Percentiles rank a stretch among this genome's conserved stretches.
Evolutionary conservation across 2,329 filamentous ascomycete species (phyloP).

Genomic region (Thielaviopsis musarum): DNA sequence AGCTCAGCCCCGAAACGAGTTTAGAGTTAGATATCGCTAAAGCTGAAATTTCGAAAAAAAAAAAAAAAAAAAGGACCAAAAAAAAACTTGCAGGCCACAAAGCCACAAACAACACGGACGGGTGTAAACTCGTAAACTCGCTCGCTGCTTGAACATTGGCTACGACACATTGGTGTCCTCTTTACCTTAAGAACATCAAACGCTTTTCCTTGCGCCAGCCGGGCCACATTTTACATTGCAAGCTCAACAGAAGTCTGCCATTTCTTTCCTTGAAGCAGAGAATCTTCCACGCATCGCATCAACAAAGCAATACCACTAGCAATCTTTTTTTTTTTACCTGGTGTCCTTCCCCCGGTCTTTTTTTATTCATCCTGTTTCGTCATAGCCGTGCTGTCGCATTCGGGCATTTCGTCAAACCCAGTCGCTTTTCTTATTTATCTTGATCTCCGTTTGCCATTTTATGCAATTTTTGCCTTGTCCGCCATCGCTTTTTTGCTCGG

Average conservation of each 20-base stretch:
- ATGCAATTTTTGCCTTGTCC: neutral
- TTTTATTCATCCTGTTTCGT: neutral
- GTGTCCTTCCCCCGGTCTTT: too few species aligned
- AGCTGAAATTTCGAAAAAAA: neutral
- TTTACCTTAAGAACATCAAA: too few species aligned
- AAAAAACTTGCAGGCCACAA: neutral
- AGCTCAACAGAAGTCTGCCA: neutral
- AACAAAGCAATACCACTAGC: too few species aligned
- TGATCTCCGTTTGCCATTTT: neutral
- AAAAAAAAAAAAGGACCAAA: neutral
- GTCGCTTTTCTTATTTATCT: neutral
- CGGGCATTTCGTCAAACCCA: neutral
- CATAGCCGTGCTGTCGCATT: neutral
- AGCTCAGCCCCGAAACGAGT: neutral
- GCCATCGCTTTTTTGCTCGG: neutral
- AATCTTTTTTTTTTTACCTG: neutral
- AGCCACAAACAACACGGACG: neutral
- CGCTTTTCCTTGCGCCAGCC: too few species aligned
- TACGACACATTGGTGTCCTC: neutral
- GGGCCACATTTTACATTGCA: neutral
- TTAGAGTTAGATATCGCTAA: neutral
- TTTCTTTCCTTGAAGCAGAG: neutral
- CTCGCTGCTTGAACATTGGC: neutral
- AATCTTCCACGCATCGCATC: neutral
- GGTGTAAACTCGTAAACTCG: too few species aligned